Conservation (phyloP, 2,329 filamentous ascomycete species). For the Bretziella fagacearum region DNA sequence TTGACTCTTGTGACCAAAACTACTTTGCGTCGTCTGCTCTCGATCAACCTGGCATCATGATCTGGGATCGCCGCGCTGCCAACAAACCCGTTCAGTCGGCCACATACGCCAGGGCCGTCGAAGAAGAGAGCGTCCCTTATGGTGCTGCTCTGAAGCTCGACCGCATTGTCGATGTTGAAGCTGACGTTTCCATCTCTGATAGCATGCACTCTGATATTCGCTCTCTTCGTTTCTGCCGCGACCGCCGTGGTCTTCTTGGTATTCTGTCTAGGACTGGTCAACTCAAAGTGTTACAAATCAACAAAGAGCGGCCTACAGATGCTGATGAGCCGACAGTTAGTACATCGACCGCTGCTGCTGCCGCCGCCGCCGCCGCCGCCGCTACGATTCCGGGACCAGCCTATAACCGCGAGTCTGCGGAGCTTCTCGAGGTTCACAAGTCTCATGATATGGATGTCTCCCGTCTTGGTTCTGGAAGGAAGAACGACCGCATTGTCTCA, state of each 20-base stretch:
- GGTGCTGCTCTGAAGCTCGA: constrained; percentile 43
- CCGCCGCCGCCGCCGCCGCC: background rate
- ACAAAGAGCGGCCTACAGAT: constrained; percentile 32
- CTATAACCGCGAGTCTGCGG: constrained; percentile 23
- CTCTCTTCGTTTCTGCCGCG: constrained; percentile 45
- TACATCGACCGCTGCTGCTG: background rate
- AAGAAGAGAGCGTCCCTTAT: constrained; percentile 45
- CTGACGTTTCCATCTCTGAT: constrained; percentile 31
- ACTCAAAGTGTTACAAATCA: constrained; percentile 42
- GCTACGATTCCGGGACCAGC: background rate
- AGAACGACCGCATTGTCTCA: constrained; percentile 45
- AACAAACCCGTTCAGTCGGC: constrained; percentile 35
- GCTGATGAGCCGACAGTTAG: constrained; percentile 18
- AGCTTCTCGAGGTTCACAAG: constrained; percentile 40
- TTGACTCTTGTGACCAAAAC: constrained; percentile 65
- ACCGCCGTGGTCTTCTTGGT: constrained; percentile 42
- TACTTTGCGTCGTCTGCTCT: constrained; percentile 70
- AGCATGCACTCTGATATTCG: constrained; percentile 44
- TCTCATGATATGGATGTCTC: constrained; percentile 46
- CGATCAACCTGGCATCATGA: constrained; percentile 55
- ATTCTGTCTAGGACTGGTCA: constrained; percentile 47
- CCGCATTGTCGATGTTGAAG: constrained; percentile 37
- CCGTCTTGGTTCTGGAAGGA: constrained; percentile 33
- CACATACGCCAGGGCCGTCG: constrained; percentile 39
- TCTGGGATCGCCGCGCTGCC: constrained; percentile 60